Evolutionary conservation across 2,329 filamentous ascomycete genomes (phyloP).

Genomic region (Plenodomus tracheiphilus): DNA sequence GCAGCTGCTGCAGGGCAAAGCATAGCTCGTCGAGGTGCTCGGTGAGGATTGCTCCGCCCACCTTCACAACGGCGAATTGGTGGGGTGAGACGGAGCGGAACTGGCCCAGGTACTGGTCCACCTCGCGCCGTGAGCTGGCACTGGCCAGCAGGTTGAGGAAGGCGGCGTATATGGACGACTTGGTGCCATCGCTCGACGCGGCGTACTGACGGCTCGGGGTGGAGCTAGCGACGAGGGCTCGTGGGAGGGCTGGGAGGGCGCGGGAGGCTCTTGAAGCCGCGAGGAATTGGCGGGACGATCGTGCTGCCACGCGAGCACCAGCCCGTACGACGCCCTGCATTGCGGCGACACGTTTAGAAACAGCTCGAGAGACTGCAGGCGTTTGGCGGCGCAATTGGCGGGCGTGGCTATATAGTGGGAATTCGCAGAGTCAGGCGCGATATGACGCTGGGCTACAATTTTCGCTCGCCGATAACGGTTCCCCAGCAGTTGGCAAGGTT

Average conservation of each 20-base stretch:
- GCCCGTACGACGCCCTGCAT: conserved; percentile 46
- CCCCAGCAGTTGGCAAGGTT: conserved; percentile 5
- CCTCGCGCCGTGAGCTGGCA: conserved; percentile 93
- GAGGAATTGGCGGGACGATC: conserved; percentile 40
- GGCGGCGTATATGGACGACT: conserved; percentile 59
- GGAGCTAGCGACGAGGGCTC: conserved; percentile 35
- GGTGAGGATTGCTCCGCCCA: conserved; percentile 92
- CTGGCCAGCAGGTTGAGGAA: conserved; percentile 91
- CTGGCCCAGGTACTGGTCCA: conserved; percentile 95
- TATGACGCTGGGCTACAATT: conserved; percentile 35
- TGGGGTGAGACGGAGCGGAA: conserved; percentile 96
- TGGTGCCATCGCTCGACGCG: conserved; percentile 35
- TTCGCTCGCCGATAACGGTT: conserved; percentile 40
- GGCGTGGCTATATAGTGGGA: not conserved
- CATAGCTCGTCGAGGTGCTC: conserved; percentile 92
- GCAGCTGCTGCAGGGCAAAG: conserved; percentile 84
- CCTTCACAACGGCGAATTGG: conserved; percentile 98
- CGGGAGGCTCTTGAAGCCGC: conserved; percentile 29
- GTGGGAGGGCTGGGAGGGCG: conserved; percentile 35
- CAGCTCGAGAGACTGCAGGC: conserved; percentile 18
- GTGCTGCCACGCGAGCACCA: conserved; percentile 42
- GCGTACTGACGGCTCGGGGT: conserved; percentile 38
- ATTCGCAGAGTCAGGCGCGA: conserved; percentile 6
- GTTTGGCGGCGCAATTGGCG: conserved; percentile 19
- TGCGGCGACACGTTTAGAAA: conserved; percentile 16